Evolutionary conservation across 352 stramenopile species (phyloP).

Genomic region (Phytophthora pluvialis): DNA sequence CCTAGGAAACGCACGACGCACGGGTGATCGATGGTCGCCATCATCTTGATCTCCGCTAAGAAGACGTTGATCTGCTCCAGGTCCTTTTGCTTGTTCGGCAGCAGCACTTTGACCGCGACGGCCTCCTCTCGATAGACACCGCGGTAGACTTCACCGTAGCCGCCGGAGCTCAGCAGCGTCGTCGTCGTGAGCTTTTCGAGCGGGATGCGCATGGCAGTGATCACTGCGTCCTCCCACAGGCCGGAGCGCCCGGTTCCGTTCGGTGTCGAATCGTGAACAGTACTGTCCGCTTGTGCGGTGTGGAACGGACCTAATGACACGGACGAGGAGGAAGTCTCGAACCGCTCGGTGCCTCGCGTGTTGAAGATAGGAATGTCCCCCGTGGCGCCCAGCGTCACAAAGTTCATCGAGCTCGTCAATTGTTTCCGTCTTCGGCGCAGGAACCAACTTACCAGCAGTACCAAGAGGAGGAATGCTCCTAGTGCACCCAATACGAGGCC

Average conservation of each 20-base stretch:
- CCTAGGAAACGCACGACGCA: constrained; percentile 62
- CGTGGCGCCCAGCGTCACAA: constrained; percentile 20
- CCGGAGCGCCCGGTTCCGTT: not conserved
- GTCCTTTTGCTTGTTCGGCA: constrained; percentile 34
- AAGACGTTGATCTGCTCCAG: constrained; percentile 50
- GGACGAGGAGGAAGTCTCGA: constrained; percentile 32
- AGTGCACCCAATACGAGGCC: constrained; percentile 20
- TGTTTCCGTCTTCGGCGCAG: constrained; percentile 15
- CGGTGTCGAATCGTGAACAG: not conserved
- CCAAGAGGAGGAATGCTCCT: constrained; percentile 9
- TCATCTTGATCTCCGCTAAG: constrained; percentile 40
- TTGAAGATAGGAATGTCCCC: constrained; percentile 33
- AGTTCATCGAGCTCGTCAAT: constrained; percentile 11
- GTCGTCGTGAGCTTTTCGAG: constrained; percentile 45
- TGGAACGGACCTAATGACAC: constrained; percentile 28
- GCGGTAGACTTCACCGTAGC: constrained; percentile 52
- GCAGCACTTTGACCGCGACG: constrained; percentile 54
- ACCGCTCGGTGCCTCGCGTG: constrained; percentile 32
- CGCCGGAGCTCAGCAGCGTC: constrained; percentile 42
- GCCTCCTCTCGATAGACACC: constrained; percentile 43
- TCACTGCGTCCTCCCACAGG: constrained; percentile 39
- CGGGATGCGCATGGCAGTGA: constrained; percentile 40
- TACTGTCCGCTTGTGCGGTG: constrained; percentile 1
- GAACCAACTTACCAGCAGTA: constrained; percentile 19
- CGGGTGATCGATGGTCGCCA: constrained; percentile 46